These are phyloP conservation scores for Citrus hindsii DNA, from an alignment of 345 rosid species.

Conservation along the genomic window DNA sequence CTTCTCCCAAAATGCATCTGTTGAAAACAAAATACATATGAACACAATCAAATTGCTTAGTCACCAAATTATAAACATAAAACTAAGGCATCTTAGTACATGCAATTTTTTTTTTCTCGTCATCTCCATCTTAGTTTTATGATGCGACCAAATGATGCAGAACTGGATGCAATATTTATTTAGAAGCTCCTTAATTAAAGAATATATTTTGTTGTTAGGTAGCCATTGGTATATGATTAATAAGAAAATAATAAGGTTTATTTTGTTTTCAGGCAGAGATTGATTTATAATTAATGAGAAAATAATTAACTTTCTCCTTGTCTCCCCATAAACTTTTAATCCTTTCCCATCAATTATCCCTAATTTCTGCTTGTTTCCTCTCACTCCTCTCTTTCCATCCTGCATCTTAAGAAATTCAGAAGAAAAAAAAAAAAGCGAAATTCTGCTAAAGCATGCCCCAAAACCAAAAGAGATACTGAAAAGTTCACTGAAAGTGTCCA, in stretches of 20 bases:
- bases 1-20: conserved; percentile 86
- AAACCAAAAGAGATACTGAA: not conserved
- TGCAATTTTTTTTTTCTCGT: not conserved
- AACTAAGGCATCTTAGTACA: not conserved
- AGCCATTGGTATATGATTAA: not conserved
- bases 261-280: not conserved
- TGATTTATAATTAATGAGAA: not conserved
- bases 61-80: not conserved
- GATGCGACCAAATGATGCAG: not conserved
- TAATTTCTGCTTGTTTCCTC: not conserved
- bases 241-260: not conserved
- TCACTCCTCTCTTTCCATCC: not conserved
- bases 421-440: not conserved
- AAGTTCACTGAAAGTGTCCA: not conserved
- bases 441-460: not conserved
- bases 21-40: conserved; percentile 15
- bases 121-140: not conserved
- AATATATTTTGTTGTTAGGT: not conserved
- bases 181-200: not conserved
- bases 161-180: not conserved
- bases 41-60: not conserved
- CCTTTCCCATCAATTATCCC: not conserved
- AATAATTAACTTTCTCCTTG: not conserved
- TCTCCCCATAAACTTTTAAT: not conserved
- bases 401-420: not conserved